Evolutionary conservation across 768 basidiomycete species (phyloP).

Genomic region (Agaricus sinodeliciosus): DNA sequence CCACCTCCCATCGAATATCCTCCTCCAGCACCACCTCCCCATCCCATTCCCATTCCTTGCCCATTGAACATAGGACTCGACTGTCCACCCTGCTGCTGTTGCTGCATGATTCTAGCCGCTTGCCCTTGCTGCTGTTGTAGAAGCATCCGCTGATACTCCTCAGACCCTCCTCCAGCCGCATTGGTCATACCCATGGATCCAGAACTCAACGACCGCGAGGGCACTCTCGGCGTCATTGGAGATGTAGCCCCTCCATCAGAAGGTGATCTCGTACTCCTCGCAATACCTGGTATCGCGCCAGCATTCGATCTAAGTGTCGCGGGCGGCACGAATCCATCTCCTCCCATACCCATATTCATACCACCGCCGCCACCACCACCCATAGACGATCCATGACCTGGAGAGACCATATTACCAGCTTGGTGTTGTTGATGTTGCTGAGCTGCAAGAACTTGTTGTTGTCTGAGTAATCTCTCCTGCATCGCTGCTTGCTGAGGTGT

Average conservation of each 20-base stretch:
- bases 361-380: conserved; percentile 16
- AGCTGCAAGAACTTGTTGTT: conserved; percentile 33
- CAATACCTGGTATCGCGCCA: conserved; percentile 62
- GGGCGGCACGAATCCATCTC: conserved; percentile 29
- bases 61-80: conserved; percentile 14
- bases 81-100: conserved; percentile 20
- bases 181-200: conserved; percentile 30
- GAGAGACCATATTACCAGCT: conserved; percentile 26
- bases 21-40: conserved; percentile 1
- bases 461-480: conserved; percentile 29
- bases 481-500: conserved; percentile 19
- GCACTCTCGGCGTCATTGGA: conserved; percentile 42
- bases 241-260: conserved; percentile 43
- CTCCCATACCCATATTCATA: conserved; percentile 8
- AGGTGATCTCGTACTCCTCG: conserved; percentile 70
- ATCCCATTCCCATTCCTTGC: conserved; percentile 5
- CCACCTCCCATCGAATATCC: conserved; percentile 2
- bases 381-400: conserved; percentile 15
- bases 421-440: conserved; percentile 39
- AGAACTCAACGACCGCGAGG: conserved; percentile 23
- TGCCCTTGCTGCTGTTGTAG: conserved; percentile 35
- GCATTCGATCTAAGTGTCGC: conserved; percentile 45
- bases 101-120: conserved; percentile 30
- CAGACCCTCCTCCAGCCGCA: conserved; percentile 15
- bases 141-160: conserved; percentile 55